Evolutionary conservation across 2,329 filamentous ascomycete genomes (phyloP), one percentile per base, ranked within the genome.

Genomic region (Lachnellula arida): DNA sequence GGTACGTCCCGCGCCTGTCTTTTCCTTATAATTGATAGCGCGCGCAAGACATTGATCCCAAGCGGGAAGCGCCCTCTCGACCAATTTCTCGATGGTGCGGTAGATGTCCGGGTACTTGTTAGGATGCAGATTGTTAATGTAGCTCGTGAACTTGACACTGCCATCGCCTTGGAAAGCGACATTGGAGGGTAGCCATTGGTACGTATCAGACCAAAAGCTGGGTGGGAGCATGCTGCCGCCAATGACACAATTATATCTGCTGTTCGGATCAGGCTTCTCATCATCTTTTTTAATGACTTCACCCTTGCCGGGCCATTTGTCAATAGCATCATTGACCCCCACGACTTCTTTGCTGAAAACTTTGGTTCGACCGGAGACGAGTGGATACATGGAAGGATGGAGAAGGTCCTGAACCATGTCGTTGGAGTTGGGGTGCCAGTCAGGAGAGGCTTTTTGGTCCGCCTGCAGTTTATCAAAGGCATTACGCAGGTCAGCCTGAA

Each of bases 381-480:
- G 68, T 0, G 85, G 83, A 60, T 78, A 88, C 6, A 88, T 72
- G 0, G 82, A 87, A 1, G 85, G 84, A 60, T 88, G 78, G 5
- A 88, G 76, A 1, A 88, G 71, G 64, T 88, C 79, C 0, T 85
- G 76, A 1, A 88, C 82, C 57, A 76, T 77, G 0, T 72, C 68
- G 34, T 82, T 72, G 0, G 79, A 82, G 2, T 77, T 73, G 0
- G 84, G 85, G 67, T 87, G 81, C 77, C 79, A 88, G 67, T 87
- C 84, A 59, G 79, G 78, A 35, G 73, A 49, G 0, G 71, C 53
- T 6, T 79, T 76, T 0, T 78, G 76, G 0, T 80, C 73, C 17
- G 78, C 68, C 56, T 86, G 78, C 1, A 89, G 71, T 0, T 65
- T 66, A 1, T 68, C 17, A 46, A 55, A 49, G 4, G 46, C 46